A percentile compares a stretch with the other conserved stretches of the same genome.
Conservation (phyloP, 2,329 filamentous ascomycete species). For the Xylaria sp. region DNA sequence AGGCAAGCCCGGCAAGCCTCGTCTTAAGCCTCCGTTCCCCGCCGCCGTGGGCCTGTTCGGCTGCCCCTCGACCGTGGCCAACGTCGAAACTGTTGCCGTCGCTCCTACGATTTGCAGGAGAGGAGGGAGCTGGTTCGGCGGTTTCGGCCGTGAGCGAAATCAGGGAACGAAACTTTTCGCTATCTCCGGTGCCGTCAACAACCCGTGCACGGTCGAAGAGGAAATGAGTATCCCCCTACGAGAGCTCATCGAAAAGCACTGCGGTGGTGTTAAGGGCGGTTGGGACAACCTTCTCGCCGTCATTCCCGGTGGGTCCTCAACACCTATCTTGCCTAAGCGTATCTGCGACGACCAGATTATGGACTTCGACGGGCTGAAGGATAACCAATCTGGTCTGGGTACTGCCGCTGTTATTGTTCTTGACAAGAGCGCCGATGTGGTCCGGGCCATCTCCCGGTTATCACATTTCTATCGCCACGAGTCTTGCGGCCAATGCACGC, state of each 20-base stretch:
- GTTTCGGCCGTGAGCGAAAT: slow-evolving; percentile 95
- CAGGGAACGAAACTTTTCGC: slow-evolving; percentile 97
- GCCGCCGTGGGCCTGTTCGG: slow-evolving; percentile 97
- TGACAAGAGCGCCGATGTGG: slow-evolving; percentile 97
- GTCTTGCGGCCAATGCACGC: slow-evolving; percentile 97
- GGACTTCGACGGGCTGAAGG: slow-evolving; percentile 99
- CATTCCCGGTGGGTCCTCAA: slow-evolving; percentile 96
- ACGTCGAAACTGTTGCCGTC: slow-evolving; percentile 96
- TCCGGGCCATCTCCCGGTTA: slow-evolving; percentile 91
- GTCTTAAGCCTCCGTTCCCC: slow-evolving; percentile 98
- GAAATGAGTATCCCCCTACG: slow-evolving; percentile 98
- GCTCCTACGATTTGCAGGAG: slow-evolving; percentile 95
- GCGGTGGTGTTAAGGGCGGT: slow-evolving; percentile 92
- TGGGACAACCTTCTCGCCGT: slow-evolving; percentile 98
- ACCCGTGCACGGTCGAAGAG: slow-evolving; percentile 97
- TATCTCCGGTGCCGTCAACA: slow-evolving; percentile 99
- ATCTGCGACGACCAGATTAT: slow-evolving; percentile 96
- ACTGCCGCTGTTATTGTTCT: slow-evolving; percentile 99
- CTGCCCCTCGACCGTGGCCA: slow-evolving; percentile 97
- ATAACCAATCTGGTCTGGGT: slow-evolving; percentile 95
- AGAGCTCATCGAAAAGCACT: slow-evolving; percentile 98
- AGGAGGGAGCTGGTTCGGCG: slow-evolving; percentile 91
- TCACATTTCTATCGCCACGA: slow-evolving; percentile 99
- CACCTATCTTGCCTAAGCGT: slow-evolving; percentile 89
- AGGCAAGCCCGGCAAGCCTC: slow-evolving; percentile 98